Evolutionary conservation across 441 rosid genomes (phyloP), one percentile per base, ranked within the genome.

Genomic region (Croton setiger): DNA sequence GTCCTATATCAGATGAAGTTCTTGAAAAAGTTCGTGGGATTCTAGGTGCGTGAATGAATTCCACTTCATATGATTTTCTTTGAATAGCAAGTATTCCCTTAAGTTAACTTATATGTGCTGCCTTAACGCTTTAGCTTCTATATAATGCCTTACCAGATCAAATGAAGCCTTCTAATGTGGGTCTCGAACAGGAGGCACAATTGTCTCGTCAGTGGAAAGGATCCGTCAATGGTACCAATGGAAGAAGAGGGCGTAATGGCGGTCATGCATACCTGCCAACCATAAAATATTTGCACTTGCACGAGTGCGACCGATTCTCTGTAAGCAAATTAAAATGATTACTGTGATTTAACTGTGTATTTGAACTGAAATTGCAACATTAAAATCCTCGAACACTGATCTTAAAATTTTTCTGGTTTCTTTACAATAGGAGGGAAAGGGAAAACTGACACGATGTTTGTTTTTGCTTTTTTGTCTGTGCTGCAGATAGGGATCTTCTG

Each of bases 141-240:
- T 49, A 39, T 60, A 59, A 66, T 72, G 63, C 64, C 52, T 21
- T 76, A 75, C 81, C 97, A 95, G 99, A 95, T 72, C 88, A 81
- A 86, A 89, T 95, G 87, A 95, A 84, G 90, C 98, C 99, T 27
- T 84, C 92, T 70, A 92, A 92, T 78, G 98, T 95, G 78, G 98
- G 96, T 73, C 96, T 95, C 4, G 98, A 90, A 75, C 97, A 88
- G 81, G 99, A 95, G 79, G 95, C 98, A 3, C 99, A 95, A 65
- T 54, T 82, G 63, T 90, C 85, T 52, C 97, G 91, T 6, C 76
- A 79, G 67, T 87, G 96, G 98, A 44, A 85, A 57, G 89, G 82
- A 78, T 80, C 87, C 62, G 70, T 82, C 72, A 77, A 68, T 72
- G 88, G 68, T 39, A 43, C 54, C 18, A 78, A 74, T 71, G 78